Conservation (phyloP, 306 rosid genomes). For the Casuarina cunninghamiana region DNA sequence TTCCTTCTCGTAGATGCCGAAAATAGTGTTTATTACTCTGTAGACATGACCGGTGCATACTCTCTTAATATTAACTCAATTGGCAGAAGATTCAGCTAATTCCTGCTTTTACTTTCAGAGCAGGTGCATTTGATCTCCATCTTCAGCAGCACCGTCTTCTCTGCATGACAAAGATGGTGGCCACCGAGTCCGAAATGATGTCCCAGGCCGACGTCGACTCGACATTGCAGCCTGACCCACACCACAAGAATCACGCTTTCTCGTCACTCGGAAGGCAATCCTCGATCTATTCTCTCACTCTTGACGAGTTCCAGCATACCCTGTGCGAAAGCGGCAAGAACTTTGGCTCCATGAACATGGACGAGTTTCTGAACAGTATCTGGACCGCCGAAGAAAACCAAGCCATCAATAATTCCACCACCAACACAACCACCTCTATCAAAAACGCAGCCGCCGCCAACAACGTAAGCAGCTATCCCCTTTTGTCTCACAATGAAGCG, state of each 20-base stretch:
- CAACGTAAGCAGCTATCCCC: neutral
- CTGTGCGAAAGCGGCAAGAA: conserved; percentile 75
- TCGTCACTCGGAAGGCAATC: conserved; percentile 67
- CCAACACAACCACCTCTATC: neutral
- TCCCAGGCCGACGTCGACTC: conserved; percentile 53
- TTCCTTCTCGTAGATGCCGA: neutral
- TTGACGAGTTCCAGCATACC: conserved; percentile 81
- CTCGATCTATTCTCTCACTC: conserved; percentile 83
- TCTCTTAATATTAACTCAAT: neutral
- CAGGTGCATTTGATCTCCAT: neutral
- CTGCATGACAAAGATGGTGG: conserved; percentile 42
- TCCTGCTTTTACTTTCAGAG: neutral
- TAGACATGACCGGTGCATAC: neutral
- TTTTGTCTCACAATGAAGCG: conserved; percentile 12
- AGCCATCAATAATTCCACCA: conserved; percentile 26
- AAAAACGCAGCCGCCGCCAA: neutral
- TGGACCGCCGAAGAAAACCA: conserved; percentile 92
- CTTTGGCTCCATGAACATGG: conserved; percentile 97
- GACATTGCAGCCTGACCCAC: conserved; percentile 28
- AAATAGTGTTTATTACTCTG: neutral
- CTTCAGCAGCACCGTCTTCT: neutral
- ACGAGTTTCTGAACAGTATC: conserved; percentile 81
- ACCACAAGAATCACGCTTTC: conserved; percentile 29
- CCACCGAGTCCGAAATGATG: conserved; percentile 40
- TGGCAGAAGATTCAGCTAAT: neutral